Percentiles rank a stretch among this genome's conserved stretches.
These are phyloP conservation scores for Naegleria gruberi DNA, from an alignment of 208 protist genomes.

Conservation along the genomic window DNA sequence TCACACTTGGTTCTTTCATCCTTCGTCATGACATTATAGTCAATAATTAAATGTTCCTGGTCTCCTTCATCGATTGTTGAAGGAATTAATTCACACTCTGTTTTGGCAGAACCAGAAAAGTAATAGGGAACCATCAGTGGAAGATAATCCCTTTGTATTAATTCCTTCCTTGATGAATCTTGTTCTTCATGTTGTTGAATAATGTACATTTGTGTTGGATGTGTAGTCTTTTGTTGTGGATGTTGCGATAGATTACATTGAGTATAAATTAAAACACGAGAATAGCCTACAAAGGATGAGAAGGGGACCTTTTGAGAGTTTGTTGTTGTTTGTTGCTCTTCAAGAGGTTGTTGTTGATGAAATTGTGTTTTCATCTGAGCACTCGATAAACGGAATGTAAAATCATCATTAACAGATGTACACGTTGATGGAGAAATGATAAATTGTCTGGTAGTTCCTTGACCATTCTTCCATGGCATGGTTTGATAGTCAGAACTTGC, in stretches of 20 bases:
- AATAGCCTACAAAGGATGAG: background rate
- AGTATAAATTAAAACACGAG: background rate
- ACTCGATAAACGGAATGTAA: background rate
- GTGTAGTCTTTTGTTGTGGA: background rate
- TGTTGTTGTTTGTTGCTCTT: too few relatives aligned
- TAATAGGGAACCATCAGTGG: background rate
- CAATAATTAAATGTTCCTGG: background rate
- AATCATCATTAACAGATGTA: background rate
- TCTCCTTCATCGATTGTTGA: too few relatives aligned
- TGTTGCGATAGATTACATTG: background rate
- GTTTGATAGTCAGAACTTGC: too few relatives aligned
- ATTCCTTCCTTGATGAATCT: background rate
- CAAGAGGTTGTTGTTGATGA: too few relatives aligned
- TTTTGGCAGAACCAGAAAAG: background rate
- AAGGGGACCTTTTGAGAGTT: background rate
- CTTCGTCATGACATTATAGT: background rate
- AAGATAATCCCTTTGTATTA: too few relatives aligned
- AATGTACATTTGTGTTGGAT: background rate
- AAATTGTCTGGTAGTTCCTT: background rate
- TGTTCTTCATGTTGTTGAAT: background rate
- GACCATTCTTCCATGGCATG: background rate
- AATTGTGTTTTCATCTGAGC: background rate
- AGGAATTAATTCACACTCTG: background rate
- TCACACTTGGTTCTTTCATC: background rate
- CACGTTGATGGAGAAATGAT: background rate